Evolutionary conservation across 257 asterid species (phyloP), one percentile per base, ranked within the genome.

Genomic region (Nicotiana paniculata): DNA sequence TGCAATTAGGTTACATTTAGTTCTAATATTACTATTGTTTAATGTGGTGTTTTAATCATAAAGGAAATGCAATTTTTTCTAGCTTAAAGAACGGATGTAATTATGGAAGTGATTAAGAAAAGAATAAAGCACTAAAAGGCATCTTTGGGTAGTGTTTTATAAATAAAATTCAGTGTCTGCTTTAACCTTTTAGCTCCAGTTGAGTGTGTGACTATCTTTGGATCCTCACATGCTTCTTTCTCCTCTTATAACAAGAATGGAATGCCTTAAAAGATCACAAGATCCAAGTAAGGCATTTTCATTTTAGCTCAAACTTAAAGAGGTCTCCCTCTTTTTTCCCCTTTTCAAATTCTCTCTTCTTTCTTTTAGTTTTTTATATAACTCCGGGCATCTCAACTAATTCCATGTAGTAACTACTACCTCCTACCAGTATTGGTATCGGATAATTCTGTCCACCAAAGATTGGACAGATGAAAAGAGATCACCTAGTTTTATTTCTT

Each of bases 181-280:
- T 77, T 55, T 55, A 10, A 9, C 67, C 55, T n/a, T 58, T n/a
- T 24, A 26, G 81, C 35, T 55, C 26, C 70, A 77, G 57, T n/a
- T 77, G 32, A 17, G 57, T 70, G 35, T 70, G 58, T 70, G 77
- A 70, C 35, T 37, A 70, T 70, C 3, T 70, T 43, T 70, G 78
- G 78, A 72, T 72, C 59, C 58, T 72, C 79, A 74, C 79, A 48
- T 74, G 62, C 39, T 74, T 74, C 79, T 74, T 74, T 48, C 79
- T 74, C 39, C 32, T 48, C 61, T 46, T 46, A 16, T 46, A 74
- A 74, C 15, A 48, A 48, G 79, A 74, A 74, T 74, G 61, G 79
- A 74, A 74, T 74, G 79, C 62, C 79, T 74, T 74, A 15, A 74
- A 74, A 74, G 63, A 74, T 48, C 46, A 51, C 63, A 48, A 48